Conservation (phyloP, 352 stramenopile species). For the Thraustotheca clavata region DNA sequence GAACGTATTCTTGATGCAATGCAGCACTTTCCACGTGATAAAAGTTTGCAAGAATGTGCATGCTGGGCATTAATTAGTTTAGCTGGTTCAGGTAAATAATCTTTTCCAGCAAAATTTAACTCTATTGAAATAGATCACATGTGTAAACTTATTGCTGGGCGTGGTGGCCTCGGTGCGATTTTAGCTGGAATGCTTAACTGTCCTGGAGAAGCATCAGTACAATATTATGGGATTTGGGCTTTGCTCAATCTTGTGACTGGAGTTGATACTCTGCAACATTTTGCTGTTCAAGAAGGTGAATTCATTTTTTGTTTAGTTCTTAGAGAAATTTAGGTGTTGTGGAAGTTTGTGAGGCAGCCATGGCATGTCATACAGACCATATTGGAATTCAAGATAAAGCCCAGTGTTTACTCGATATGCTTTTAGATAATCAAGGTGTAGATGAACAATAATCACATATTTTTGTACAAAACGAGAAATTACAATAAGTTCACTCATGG, state of each 20-base stretch:
- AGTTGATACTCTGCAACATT: slow-evolving; percentile 37
- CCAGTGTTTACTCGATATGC: slow-evolving; percentile 47
- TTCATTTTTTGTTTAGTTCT: slow-evolving; percentile 25
- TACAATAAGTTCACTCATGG: background rate
- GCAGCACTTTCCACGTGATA: slow-evolving; percentile 69
- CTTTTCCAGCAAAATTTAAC: background rate
- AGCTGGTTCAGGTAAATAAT: slow-evolving; percentile 45
- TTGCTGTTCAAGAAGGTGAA: slow-evolving; percentile 44
- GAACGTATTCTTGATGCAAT: slow-evolving; percentile 78
- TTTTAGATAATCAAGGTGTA: slow-evolving; percentile 27
- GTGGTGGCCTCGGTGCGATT: slow-evolving; percentile 52
- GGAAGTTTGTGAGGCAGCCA: slow-evolving; percentile 71
- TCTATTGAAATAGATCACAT: slow-evolving; percentile 34
- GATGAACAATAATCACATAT: too few species aligned
- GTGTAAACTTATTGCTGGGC: slow-evolving; percentile 51
- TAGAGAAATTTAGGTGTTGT: slow-evolving; percentile 39
- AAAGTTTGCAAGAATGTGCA: slow-evolving; percentile 60
- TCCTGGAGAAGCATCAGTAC: slow-evolving; percentile 40
- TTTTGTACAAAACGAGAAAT: too few species aligned
- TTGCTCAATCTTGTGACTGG: slow-evolving; percentile 62
- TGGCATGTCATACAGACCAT: slow-evolving; percentile 75
- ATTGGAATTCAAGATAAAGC: slow-evolving; percentile 74
- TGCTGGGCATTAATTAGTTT: slow-evolving; percentile 82
- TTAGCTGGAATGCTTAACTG: slow-evolving; percentile 74
- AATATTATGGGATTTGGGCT: slow-evolving; percentile 57